Evolutionary conservation across 202 grass and related monocot genomes (phyloP), one percentile per base, ranked within the genome.

Genomic region (Setaria italica): DNA sequence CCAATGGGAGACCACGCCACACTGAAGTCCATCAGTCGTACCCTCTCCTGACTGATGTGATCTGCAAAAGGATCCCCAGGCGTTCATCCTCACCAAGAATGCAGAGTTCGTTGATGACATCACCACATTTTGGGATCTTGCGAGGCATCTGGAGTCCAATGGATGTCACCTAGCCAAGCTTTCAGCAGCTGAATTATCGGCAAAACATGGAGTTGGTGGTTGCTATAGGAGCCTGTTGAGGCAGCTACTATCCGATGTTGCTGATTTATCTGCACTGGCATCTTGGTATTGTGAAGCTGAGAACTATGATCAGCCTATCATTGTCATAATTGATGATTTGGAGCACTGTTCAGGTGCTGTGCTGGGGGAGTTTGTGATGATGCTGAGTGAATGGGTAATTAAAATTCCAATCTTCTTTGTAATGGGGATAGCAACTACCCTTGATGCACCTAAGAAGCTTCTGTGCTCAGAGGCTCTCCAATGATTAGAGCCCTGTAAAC

Each of bases 341-440:
- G 92, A 95, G 74, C 85, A 88, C 82, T 95, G 89, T 85, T 89
- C 81, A 62, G 92, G 89, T 62, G 79, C 70, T 82, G 80, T 97
- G 34, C 77, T 97, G 37, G 92, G 90, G 62, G 90, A 97, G 30
- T 87, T 95, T 86, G 89, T 95, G 62, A 89, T 85, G 74, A 88
- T 88, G 83, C 76, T 93, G 80, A 94, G 92, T 71, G 95, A 93
- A 66, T 95, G 91, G 95, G 80, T 93, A 12, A 89, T 87, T 74
- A 97, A 97, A 90, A 88, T 97, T 78, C 95, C 95, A 70, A 84
- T 97, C 37, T 93, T 93, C 73, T 93, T 95, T 88, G 85, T 97
- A 77, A 92, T 95, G 91, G 95, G 91, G 35, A 83, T 95, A 41
- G 85, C 95, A 82, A 95, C 95, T 43, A 93, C 91, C 56, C 74